Conservation (phyloP, 1,139 yeast genomes). For the Neolecta irregularis region DNA sequence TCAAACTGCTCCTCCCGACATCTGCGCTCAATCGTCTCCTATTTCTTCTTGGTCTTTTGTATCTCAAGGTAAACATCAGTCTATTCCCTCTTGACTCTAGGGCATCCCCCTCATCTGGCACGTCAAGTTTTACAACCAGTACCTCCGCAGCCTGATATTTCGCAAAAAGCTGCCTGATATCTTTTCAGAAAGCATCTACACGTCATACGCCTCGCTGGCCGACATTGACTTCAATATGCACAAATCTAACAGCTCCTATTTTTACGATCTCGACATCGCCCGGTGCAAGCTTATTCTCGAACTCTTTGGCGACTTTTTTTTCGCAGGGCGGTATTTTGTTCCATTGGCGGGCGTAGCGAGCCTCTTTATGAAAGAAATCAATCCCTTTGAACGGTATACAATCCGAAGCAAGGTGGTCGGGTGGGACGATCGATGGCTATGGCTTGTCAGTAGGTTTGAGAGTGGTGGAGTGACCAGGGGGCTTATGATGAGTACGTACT, state of each 20-base stretch:
- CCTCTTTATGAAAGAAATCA: slow-evolving; percentile 56
- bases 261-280: slow-evolving; percentile 67
- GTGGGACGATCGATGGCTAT: slow-evolving; percentile 84
- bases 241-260: slow-evolving; percentile 75
- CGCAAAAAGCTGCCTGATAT: too few relatives aligned
- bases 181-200: slow-evolving; percentile 33
- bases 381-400: slow-evolving; percentile 43
- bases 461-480: slow-evolving; percentile 33
- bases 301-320: slow-evolving; percentile 35
- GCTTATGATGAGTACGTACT: too few relatives aligned
- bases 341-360: slow-evolving; percentile 67
- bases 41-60: too few relatives aligned
- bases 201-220: slow-evolving; percentile 52
- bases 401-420: slow-evolving; percentile 50
- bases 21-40: too few relatives aligned
- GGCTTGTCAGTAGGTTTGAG: slow-evolving; percentile 48
- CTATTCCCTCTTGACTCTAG: too few relatives aligned
- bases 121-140: too few relatives aligned
- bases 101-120: too few relatives aligned
- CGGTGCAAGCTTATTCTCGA: slow-evolving; percentile 47
- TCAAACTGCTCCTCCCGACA: too few relatives aligned
- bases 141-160: too few relatives aligned
- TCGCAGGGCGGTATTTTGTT: too few relatives aligned
- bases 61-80: too few relatives aligned
- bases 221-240: slow-evolving; percentile 80